Base-by-base conservation (phyloP, 1,284 basidiomycete genomes). In the Apiotrichum veenhuisii region DNA sequence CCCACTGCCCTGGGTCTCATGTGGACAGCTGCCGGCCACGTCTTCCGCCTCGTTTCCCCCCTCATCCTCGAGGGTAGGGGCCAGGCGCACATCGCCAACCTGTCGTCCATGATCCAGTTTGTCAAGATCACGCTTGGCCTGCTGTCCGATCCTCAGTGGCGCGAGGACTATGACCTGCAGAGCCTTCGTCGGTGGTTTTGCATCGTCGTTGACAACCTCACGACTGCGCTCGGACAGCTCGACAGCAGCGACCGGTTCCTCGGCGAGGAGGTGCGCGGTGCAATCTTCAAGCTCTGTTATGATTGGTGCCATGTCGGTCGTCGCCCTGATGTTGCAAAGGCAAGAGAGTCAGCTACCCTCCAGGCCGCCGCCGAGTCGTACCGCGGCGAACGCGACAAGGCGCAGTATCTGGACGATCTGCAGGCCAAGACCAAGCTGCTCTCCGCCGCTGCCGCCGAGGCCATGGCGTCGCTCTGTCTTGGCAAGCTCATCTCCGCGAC, bases 291-390 rank as follows among this genome's bases (percentile, higher is more conserved):
- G 45, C 79, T 92, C 42, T 94, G 92, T 67, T 89, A 92, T 72
- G 92, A 95, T 65, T 97, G 94, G 94, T 95, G 93, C 72, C 86
- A 89, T 64, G 82, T 89, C 53, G 91, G 89, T 9, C 83, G 85
- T 47, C 84, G 90, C 65, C 83, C 85, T 1, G 89, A 91, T 59
- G 79, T 81, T 17, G 84, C 86, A 26, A 88, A 86, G 70, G 87
- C 87, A 58, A 84, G 89, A 51, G 79, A 89, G 47, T 82, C 86
- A 26, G 75, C 83, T 51, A 91, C 91, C 82, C 84, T 91, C 63
- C 84, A 84, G 59, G 82, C 84, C 10, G 86, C 86, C 0, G 84
- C 83, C 0, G 83, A 78, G 33, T 73, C 73, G 25, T 77, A 78
- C 55, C 67, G 73, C 33, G 77, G 80, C 26, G 77, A 78, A 44